A percentile compares a stretch with the other conserved stretches of the same genome.
phyloP scores from a whole-genome alignment of 1,284 basidiomycete species.

The Erythrobasidium hasegawianum region DNA sequence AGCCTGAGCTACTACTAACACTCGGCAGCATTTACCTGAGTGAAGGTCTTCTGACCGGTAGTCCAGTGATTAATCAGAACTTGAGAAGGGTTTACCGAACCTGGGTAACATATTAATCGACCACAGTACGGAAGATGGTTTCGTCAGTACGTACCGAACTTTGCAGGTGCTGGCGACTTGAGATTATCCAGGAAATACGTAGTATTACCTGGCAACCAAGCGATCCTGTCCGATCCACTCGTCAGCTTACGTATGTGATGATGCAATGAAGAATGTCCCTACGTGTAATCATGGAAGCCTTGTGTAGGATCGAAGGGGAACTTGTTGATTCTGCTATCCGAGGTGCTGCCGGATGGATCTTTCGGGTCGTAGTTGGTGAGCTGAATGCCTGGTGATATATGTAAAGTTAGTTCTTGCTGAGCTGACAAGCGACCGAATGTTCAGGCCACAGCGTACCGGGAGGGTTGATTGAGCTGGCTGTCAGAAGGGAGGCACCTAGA shows the following conservation, averaged over 20 bases:
- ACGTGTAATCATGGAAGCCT: conserved; percentile 30
- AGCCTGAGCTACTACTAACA: no score
- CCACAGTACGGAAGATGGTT: no score
- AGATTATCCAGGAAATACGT: neutral
- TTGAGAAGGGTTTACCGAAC: conserved; percentile 7
- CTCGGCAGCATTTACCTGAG: neutral
- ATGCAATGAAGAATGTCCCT: no score
- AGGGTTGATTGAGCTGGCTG: conserved; percentile 4
- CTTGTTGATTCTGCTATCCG: neutral
- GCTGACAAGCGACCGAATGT: neutral
- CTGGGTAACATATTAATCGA: no score
- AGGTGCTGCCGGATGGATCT: neutral
- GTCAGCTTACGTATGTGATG: no score
- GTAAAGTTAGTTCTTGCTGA: neutral
- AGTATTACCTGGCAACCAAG: neutral
- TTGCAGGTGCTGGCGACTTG: neutral
- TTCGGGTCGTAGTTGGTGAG: conserved; percentile 24
- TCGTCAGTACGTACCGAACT: neutral
- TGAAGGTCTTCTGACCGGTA: neutral
- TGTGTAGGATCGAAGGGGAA: conserved; percentile 28
- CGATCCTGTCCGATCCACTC: neutral
- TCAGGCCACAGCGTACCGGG: neutral
- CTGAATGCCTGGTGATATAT: conserved; percentile 2
- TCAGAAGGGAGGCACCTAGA: conserved; percentile 15
- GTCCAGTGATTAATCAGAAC: conserved; percentile 10